Percentiles rank a stretch among this genome's conserved stretches.
phyloP scores from a whole-genome alignment of 176 grass and related monocot genomes.

The Pontederia paniculata region DNA sequence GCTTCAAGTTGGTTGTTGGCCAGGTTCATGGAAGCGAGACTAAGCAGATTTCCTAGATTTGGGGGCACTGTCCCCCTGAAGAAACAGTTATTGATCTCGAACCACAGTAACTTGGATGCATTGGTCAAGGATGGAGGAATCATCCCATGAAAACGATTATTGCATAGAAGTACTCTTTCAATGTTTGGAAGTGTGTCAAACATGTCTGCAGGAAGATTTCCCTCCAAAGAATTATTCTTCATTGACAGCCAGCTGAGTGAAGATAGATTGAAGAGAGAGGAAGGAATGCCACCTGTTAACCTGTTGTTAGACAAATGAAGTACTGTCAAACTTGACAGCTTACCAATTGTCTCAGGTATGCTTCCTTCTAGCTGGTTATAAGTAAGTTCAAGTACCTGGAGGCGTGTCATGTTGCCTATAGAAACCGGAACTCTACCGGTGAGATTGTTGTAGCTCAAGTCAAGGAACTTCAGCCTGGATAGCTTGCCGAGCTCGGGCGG shows the following conservation, averaged over 20 bases:
- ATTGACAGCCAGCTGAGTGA: slow-evolving; percentile 7
- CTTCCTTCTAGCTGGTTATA: slow-evolving; percentile 6
- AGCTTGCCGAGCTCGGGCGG: background rate
- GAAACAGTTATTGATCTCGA: background rate
- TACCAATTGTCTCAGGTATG: slow-evolving; percentile 9
- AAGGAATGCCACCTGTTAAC: slow-evolving; percentile 9
- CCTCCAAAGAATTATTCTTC: slow-evolving; percentile 12
- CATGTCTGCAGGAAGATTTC: slow-evolving; percentile 20
- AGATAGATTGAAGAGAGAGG: slow-evolving; percentile 11
- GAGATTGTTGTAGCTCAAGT: background rate
- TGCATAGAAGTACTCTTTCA: background rate
- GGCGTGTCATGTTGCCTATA: slow-evolving; percentile 21
- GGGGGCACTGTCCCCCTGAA: background rate
- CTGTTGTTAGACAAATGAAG: slow-evolving; percentile 8
- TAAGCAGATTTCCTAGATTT: background rate
- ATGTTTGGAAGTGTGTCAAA: background rate
- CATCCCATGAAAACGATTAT: background rate
- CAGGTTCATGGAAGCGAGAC: background rate
- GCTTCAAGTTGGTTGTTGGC: background rate
- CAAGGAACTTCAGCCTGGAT: background rate
- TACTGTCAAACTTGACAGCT: slow-evolving; percentile 11
- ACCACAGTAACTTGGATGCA: background rate
- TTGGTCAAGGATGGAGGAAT: background rate
- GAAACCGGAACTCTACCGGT: slow-evolving; percentile 14
- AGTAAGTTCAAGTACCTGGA: slow-evolving; percentile 16